These are phyloP conservation scores for Mucor mucedo DNA, from an alignment of 371 early-diverging fungal genomes.

Conservation along the genomic window DNA sequence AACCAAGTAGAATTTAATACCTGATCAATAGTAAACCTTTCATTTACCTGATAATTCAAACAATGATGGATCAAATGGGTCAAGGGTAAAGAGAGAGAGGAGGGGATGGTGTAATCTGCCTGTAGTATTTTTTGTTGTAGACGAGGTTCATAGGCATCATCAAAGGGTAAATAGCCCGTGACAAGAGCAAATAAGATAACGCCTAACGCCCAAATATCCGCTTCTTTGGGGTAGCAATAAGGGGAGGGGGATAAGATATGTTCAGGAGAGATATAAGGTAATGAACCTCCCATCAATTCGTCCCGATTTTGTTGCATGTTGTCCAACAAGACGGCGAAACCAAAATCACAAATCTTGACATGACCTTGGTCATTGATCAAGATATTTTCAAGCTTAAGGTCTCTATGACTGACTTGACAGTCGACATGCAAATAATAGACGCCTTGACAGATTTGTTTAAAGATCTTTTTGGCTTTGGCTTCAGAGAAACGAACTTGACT, in stretches of 20 bases:
- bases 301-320: slow-evolving; percentile 21
- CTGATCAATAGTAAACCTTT: slow-evolving; percentile 28
- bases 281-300: slow-evolving; percentile 63
- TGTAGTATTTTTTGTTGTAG: slow-evolving; percentile 70
- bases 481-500: slow-evolving; percentile 39
- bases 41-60: slow-evolving; percentile 28
- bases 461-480: slow-evolving; percentile 52
- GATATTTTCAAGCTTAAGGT: slow-evolving; percentile 94
- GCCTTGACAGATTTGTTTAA: slow-evolving; percentile 75
- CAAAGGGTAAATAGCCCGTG: slow-evolving; percentile 77
- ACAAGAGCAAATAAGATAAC: slow-evolving; percentile 77
- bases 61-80: slow-evolving; percentile 29
- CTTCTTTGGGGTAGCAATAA: slow-evolving; percentile 53
- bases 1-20: slow-evolving; percentile 42
- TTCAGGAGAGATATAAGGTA: slow-evolving; percentile 85
- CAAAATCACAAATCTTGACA: slow-evolving; percentile 93
- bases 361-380: slow-evolving; percentile 54
- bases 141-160: slow-evolving; percentile 74
- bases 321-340: slow-evolving; percentile 66
- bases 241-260: slow-evolving; percentile 53
- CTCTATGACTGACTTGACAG: slow-evolving; percentile 81
- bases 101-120: slow-evolving; percentile 52
- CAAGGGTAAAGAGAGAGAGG: slow-evolving; percentile 21
- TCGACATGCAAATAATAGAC: slow-evolving; percentile 83
- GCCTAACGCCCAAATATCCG: slow-evolving; percentile 88